Evolutionary conservation across 2,329 filamentous ascomycete species (phyloP).

Genomic region (Ascochyta fabae): DNA sequence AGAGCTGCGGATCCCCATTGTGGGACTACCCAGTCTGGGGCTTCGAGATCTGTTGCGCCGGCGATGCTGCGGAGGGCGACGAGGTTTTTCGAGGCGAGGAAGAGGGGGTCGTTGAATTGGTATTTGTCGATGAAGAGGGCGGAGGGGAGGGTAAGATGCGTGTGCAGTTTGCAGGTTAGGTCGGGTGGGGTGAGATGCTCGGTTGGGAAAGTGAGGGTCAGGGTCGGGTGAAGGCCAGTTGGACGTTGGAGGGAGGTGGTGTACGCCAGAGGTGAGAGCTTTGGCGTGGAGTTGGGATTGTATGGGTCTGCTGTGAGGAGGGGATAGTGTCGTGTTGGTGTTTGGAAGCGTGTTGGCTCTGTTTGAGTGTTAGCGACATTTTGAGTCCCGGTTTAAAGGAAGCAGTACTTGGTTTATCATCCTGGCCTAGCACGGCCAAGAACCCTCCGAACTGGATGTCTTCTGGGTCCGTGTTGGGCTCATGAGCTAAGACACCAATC

Average conservation of each 20-base stretch:
- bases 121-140: slow-evolving; percentile 86
- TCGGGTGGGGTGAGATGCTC: slow-evolving; percentile 54
- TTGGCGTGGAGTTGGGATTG: slow-evolving; percentile 35
- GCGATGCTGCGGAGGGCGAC: slow-evolving; percentile 70
- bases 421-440: slow-evolving; percentile 77
- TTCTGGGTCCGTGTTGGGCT: slow-evolving; percentile 69
- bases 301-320: slow-evolving; percentile 39
- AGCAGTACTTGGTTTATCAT: slow-evolving; percentile 67
- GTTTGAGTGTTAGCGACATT: slow-evolving; percentile 7
- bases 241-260: slow-evolving; percentile 70
- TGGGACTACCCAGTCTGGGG: slow-evolving; percentile 78
- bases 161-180: slow-evolving; percentile 71
- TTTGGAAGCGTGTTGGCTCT: slow-evolving; percentile 82
- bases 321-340: slow-evolving; percentile 80
- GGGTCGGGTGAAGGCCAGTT: slow-evolving; percentile 81
- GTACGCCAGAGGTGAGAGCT: slow-evolving; percentile 53
- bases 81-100: slow-evolving; percentile 82
- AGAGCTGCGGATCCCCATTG: slow-evolving; percentile 82
- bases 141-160: slow-evolving; percentile 83
- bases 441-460: slow-evolving; percentile 81
- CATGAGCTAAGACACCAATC: slow-evolving; percentile 76
- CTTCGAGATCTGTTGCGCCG: slow-evolving; percentile 86
- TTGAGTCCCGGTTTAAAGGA: neutral
- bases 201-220: slow-evolving; percentile 72
- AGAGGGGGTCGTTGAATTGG: slow-evolving; percentile 77